Evolutionary conservation across 2,329 filamentous ascomycete species (phyloP).

Genomic region (Onygenales sp.): DNA sequence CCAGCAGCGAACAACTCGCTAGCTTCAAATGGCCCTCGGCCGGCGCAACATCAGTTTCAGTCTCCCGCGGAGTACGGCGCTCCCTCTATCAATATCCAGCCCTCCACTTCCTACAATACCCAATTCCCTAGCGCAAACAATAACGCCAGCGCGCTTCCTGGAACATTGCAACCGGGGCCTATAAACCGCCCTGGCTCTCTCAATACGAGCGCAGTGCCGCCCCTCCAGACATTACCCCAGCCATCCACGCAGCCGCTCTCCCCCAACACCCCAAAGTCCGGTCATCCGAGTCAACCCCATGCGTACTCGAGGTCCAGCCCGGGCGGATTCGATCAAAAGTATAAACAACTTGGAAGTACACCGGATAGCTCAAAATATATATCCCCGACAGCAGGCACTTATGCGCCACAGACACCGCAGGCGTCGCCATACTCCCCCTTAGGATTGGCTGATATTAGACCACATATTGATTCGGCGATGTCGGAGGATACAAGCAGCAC

Average conservation of each 20-base stretch:
- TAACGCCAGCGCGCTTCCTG: slow-evolving; percentile 42
- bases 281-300: slow-evolving; percentile 57
- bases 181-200: slow-evolving; percentile 43
- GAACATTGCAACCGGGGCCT: slow-evolving; percentile 50
- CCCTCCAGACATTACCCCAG: slow-evolving; percentile 48
- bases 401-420: slow-evolving; percentile 43
- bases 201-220: slow-evolving; percentile 48
- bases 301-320: slow-evolving; percentile 81
- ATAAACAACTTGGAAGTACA: slow-evolving; percentile 55
- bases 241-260: slow-evolving; percentile 35
- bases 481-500: slow-evolving; percentile 57
- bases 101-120: slow-evolving; percentile 40
- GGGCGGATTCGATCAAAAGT: slow-evolving; percentile 52
- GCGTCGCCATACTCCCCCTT: slow-evolving; percentile 72
- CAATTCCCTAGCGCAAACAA: slow-evolving; percentile 36
- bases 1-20: slow-evolving; percentile 31
- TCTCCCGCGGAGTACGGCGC: slow-evolving; percentile 40
- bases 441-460: slow-evolving; percentile 83
- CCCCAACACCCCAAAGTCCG: slow-evolving; percentile 51
- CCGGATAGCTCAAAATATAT: slow-evolving; percentile 60
- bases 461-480: slow-evolving; percentile 71
- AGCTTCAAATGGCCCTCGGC: slow-evolving; percentile 29
- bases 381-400: slow-evolving; percentile 33
- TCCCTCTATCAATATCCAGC: slow-evolving; percentile 52
- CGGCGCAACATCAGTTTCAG: slow-evolving; percentile 38